These are phyloP conservation scores for Tilletia setariae DNA, from an alignment of 1,284 basidiomycete genomes.

Conservation along the genomic window DNA sequence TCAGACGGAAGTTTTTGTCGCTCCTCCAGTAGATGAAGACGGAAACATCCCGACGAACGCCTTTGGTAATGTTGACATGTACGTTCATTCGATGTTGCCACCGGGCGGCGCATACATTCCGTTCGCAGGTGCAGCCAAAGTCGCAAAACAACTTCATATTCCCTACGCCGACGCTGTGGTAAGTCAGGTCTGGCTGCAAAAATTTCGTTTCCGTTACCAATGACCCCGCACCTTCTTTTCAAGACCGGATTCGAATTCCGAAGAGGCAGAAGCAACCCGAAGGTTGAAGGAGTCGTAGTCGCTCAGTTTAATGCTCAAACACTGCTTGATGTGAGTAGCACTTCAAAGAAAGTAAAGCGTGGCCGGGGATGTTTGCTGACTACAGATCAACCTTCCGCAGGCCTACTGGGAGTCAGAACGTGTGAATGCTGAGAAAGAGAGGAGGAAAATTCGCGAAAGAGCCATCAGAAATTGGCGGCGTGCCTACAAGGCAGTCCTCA, in stretches of 20 bases:
- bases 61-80: conserved; percentile 96
- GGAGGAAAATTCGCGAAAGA: conserved; percentile 71
- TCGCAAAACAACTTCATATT: conserved; percentile 79
- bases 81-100: conserved; percentile 91
- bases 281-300: conserved; percentile 81
- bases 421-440: conserved; percentile 72
- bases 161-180: conserved; percentile 91
- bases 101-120: conserved; percentile 80
- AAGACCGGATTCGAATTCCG: conserved; percentile 96
- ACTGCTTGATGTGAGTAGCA: conserved; percentile 68
- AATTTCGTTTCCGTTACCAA: no score
- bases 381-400: conserved; percentile 54
- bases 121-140: conserved; percentile 64
- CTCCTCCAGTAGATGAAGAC: conserved; percentile 74
- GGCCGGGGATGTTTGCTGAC: background rate
- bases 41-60: conserved; percentile 89
- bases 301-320: conserved; percentile 73
- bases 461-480: conserved; percentile 83
- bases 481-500: conserved; percentile 80
- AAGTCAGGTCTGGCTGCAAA: conserved; percentile 46
- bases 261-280: conserved; percentile 78
- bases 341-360: background rate
- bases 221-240: background rate
- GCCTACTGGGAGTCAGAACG: conserved; percentile 80
- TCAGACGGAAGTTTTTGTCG: conserved; percentile 79